These are phyloP conservation scores for Fraxinus platypoda DNA, from an alignment of 305 asterid species.

Conservation along the genomic window DNA sequence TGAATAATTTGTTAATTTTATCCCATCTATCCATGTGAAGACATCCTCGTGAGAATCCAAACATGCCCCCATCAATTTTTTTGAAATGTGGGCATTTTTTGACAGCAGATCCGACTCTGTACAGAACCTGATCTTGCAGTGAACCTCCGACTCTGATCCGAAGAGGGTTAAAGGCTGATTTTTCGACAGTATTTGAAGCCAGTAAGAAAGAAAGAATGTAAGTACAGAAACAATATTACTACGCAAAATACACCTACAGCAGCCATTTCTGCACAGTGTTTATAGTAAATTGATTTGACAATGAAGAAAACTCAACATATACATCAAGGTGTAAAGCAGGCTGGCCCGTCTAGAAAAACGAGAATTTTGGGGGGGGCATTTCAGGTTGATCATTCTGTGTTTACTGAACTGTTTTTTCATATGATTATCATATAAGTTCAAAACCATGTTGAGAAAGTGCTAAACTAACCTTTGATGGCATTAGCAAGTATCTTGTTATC, in stretches of 20 bases:
- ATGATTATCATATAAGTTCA: not conserved
- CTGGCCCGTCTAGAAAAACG: not conserved
- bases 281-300: not conserved
- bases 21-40: constrained; percentile 75
- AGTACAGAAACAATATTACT: not conserved
- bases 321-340: not conserved
- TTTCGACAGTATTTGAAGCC: not conserved
- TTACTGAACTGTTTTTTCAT: not conserved
- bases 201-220: not conserved
- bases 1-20: constrained; percentile 49
- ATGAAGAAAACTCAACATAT: not conserved
- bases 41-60: constrained; percentile 71
- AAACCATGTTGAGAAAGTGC: not conserved
- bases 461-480: constrained; percentile 64
- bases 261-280: not conserved
- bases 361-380: not conserved
- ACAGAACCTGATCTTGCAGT: constrained; percentile 70
- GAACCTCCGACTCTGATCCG: constrained; percentile 80
- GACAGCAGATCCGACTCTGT: constrained; percentile 44
- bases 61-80: constrained; percentile 28
- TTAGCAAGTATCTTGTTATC: constrained; percentile 57
- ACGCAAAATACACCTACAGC: not conserved
- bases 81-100: constrained; percentile 55
- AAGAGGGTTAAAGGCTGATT: constrained; percentile 57
- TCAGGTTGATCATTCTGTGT: not conserved